Base-by-base conservation (phyloP, 2,329 filamentous ascomycete genomes). In the Pyricularia pennisetigena region DNA sequence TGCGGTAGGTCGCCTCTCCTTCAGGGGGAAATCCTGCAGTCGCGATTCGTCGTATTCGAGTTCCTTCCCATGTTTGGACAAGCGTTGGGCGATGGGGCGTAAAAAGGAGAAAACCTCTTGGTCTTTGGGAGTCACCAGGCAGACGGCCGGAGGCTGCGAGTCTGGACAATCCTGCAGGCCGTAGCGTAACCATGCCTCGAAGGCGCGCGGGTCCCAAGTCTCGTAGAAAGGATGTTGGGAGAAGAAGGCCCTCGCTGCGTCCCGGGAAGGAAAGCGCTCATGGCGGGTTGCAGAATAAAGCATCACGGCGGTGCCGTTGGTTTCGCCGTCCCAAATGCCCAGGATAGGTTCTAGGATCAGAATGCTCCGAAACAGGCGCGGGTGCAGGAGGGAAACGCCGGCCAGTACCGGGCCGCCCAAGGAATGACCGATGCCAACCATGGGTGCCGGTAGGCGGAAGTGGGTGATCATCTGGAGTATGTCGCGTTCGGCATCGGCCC, bases 341-440 rank as follows among this genome's bases (percentile, higher is more conserved):
- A 97, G 89, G 70, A 95, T 91, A 0, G 94, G 93, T 75, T 97
- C 94, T n/a, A 97, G 80, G 32, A 97, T 84, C 63, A 97, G 81
- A 7, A 97, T 78, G 7, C 87, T 86, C 70, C 88, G 85, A 71
- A 97, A 83, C 24, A 97, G 86, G 8, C 93, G 90, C 1, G 94
- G 93, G 78, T 97, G 90, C 72, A 93, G 84, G 10, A 94, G 81
- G 4, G 91, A 82, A 20, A 94, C 82, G 72, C 92, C 88, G 68
- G 86, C 82, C 67, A 97, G 83, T 69, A 91, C 86, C 74, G 86
- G 87, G 71, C 85, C 93, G 72, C 94, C 94, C 82, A 97, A 93
- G 73, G 92, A 97, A 79, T 98, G 94, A 20, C 93, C 94, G 29
- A 97, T 78, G 68, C 92, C 94, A 70, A 97, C 79, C 24, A 97